Evolutionary conservation across 768 basidiomycete species (phyloP), one percentile per base, ranked within the genome.

Genomic region (Pholiota molesta): DNA sequence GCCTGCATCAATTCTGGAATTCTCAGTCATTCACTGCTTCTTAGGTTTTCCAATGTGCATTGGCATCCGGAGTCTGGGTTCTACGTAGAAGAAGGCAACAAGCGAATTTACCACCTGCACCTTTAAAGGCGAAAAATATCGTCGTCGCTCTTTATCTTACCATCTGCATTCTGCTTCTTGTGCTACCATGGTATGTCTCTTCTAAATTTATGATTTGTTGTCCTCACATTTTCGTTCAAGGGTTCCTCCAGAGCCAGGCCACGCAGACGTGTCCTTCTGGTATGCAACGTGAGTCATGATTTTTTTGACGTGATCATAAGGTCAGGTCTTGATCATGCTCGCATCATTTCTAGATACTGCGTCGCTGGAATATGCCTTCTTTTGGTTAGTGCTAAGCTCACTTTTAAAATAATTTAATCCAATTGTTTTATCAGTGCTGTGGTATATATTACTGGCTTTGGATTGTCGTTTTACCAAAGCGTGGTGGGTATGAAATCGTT

Each of bases 401-500:
- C 26, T 26, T 2, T 35, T 53, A 55, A 40, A 8, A n/a, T 55
- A 10, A 49, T 17, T 2, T 28, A 35, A 39, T 17, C 17, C 26
- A 23, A 49, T 49, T 49, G 21, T 28, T 31, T 26, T 16, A 29
- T n/a, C 44, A 78, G 77, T 65, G 62, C 16, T 75, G 74, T 45
- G 77, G 71, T 8, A 29, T 75, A 11, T 78, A 78, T 59, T 76
- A 77, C 58, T 74, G 71, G 69, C 26, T 82, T 19, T 83, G 82
- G 81, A 78, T 81, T 26, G 67, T 79, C 9, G 35, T 79, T 1
- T 72, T 84, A 3, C 82, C 83, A 19, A 75, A 67, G 53, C 55
- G 75, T 5, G 77, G 82, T 9, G 77, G 78, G 0, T 84, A 84
- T 62, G 77, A 79, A 53, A 73, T 83, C 7, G 75, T 80, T 1